phyloP scores from a whole-genome alignment of 306 rosid genomes.

The Citrullus colocynthis region DNA sequence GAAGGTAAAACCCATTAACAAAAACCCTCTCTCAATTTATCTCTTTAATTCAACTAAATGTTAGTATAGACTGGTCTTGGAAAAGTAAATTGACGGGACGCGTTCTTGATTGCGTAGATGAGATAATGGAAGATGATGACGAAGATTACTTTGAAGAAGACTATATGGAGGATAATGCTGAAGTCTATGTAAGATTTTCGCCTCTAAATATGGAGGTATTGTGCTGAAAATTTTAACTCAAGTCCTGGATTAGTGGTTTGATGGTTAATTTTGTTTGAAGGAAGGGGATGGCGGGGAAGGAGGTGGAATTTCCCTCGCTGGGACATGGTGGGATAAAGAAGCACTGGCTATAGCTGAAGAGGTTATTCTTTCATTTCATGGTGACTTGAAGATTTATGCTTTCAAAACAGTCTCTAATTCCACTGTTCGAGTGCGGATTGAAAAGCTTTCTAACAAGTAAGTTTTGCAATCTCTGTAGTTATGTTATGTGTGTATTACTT shows the following conservation, averaged over 20 bases:
- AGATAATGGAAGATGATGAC: conserved; percentile 24
- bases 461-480: conserved; percentile 4
- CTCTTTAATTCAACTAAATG: neutral
- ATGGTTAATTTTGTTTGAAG: conserved; percentile 22
- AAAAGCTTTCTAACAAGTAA: conserved; percentile 71
- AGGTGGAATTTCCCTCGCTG: conserved; percentile 81
- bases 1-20: conserved; percentile 14
- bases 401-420: conserved; percentile 53
- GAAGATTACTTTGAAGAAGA: conserved; percentile 33
- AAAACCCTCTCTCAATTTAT: neutral
- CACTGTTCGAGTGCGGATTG: conserved; percentile 69
- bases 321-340: conserved; percentile 87
- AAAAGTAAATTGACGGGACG: neutral
- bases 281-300: conserved; percentile 88
- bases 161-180: conserved; percentile 17
- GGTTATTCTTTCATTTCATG: conserved; percentile 51
- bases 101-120: conserved; percentile 25
- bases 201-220: neutral
- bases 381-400: conserved; percentile 68
- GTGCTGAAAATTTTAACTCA: neutral
- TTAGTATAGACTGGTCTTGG: neutral
- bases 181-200: conserved; percentile 40
- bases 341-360: conserved; percentile 70
- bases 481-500: neutral
- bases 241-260: neutral